Conservation (phyloP, 768 basidiomycete species). For the Inosperma sp. region DNA sequence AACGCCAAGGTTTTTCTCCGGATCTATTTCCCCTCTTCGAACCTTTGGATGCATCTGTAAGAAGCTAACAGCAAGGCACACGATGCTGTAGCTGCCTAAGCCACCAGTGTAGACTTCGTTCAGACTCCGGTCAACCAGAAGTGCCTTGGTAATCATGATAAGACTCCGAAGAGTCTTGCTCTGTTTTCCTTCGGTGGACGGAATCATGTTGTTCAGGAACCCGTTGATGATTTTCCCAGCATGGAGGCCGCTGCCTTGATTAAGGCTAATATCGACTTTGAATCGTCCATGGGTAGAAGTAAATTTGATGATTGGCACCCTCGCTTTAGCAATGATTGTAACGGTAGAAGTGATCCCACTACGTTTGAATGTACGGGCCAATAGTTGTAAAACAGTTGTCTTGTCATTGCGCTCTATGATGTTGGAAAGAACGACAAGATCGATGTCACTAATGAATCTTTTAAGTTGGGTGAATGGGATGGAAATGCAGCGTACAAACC, state of each 20-base stretch:
- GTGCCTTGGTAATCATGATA: constrained; percentile 86
- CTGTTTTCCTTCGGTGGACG: constrained; percentile 25
- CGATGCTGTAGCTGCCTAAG: constrained; percentile 89
- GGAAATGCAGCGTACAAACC: constrained; percentile 47
- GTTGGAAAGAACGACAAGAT: constrained; percentile 82
- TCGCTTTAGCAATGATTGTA: constrained; percentile 87
- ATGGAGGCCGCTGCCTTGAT: constrained; percentile 79
- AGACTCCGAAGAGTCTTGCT: constrained; percentile 75
- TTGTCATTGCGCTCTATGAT: constrained; percentile 70
- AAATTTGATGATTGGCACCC: constrained; percentile 97
- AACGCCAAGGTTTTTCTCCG: constrained; percentile 87
- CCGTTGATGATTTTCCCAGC: constrained; percentile 77
- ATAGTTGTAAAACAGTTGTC: constrained; percentile 62
- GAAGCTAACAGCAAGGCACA: constrained; percentile 90
- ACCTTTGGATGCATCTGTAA: constrained; percentile 98
- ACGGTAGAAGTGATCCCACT: constrained; percentile 70
- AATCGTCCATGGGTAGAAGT: constrained; percentile 75
- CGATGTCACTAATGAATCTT: constrained; percentile 70
- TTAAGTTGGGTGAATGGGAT: constrained; percentile 16
- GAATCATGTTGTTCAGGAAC: constrained; percentile 62
- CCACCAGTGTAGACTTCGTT: constrained; percentile 99
- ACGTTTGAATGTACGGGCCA: constrained; percentile 74
- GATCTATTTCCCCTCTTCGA: constrained; percentile 80
- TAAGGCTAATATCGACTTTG: constrained; percentile 90
- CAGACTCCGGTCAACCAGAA: constrained; percentile 84